These are phyloP conservation scores for Arachis stenosperma DNA, from an alignment of 306 rosid genomes.

Conservation along the genomic window DNA sequence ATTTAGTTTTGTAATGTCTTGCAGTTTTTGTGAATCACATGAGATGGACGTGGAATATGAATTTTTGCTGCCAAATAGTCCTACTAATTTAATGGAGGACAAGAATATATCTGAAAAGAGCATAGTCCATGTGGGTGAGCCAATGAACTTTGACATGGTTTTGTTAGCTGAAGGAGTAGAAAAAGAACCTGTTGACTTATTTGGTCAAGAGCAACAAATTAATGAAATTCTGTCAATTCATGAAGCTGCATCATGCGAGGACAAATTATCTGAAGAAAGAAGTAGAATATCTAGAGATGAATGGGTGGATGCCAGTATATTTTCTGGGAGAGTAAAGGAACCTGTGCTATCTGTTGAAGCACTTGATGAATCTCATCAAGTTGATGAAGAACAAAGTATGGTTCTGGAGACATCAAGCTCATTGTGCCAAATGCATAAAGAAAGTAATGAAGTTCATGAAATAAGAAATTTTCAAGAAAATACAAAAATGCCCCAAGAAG, in stretches of 20 bases:
- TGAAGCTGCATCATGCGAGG: conserved; percentile 24
- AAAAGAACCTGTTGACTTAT: conserved; percentile 36
- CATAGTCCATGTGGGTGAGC: conserved; percentile 45
- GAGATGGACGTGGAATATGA: conserved; percentile 51
- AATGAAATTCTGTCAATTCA: conserved; percentile 38
- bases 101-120: conserved; percentile 40
- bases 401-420: conserved; percentile 40
- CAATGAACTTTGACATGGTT: conserved; percentile 30
- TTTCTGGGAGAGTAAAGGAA: conserved; percentile 40
- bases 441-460: conserved; percentile 35
- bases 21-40: conserved; percentile 52
- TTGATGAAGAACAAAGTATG: conserved; percentile 32
- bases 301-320: conserved; percentile 36
- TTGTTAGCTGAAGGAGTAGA: conserved; percentile 34
- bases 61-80: conserved; percentile 39
- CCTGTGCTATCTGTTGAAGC: conserved; percentile 31
- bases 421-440: conserved; percentile 36
- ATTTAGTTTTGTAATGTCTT: conserved; percentile 34
- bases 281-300: conserved; percentile 47
- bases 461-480: conserved; percentile 39
- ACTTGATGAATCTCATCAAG: conserved; percentile 39
- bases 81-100: conserved; percentile 26
- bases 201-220: conserved; percentile 46
- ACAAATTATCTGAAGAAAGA: conserved; percentile 33
- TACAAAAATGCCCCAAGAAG: conserved; percentile 50